Percentiles rank a stretch among this genome's conserved stretches.
Conservation (phyloP, 495 filamentous ascomycete species). For the Xylaria flabelliformis region DNA sequence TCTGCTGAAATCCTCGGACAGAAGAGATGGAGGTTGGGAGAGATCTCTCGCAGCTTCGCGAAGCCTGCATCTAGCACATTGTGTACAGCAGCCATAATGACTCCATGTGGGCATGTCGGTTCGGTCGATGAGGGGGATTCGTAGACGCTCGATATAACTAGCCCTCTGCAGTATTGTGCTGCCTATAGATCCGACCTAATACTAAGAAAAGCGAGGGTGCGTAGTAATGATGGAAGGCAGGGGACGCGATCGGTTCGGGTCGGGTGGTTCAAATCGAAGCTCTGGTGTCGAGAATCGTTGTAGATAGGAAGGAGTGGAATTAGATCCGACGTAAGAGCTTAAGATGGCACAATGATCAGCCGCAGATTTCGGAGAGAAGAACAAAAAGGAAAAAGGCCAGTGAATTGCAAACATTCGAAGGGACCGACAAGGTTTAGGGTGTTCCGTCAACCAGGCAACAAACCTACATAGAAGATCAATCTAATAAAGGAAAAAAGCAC, state of each 20-base stretch:
- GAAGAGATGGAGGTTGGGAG: slow-evolving; percentile 44
- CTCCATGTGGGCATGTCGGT: slow-evolving; percentile 34
- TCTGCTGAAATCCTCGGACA: slow-evolving; percentile 52
- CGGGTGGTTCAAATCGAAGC: not conserved
- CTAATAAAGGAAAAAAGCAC: not conserved
- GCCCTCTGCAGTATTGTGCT: not conserved
- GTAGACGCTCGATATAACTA: not conserved
- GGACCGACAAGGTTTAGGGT: not conserved
- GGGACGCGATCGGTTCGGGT: not conserved
- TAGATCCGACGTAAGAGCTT: not conserved
- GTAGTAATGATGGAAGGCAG: not conserved
- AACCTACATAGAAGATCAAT: not conserved
- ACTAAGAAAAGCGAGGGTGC: not conserved
- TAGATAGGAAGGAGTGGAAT: not conserved
- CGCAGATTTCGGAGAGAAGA: not conserved
- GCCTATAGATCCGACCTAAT: not conserved
- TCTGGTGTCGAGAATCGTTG: not conserved
- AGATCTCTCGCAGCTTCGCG: slow-evolving; percentile 50
- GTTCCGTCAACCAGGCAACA: not conserved
- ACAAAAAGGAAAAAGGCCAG: not conserved
- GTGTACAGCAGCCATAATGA: slow-evolving; percentile 32
- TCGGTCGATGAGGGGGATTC: not conserved
- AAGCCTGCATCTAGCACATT: slow-evolving; percentile 35
- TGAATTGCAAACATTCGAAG: not conserved
- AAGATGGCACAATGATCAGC: not conserved